Percentiles rank a stretch among this genome's conserved stretches.
Evolutionary conservation across 768 basidiomycete genomes (phyloP).

Genomic region (Macrolepiota fuliginosa): DNA sequence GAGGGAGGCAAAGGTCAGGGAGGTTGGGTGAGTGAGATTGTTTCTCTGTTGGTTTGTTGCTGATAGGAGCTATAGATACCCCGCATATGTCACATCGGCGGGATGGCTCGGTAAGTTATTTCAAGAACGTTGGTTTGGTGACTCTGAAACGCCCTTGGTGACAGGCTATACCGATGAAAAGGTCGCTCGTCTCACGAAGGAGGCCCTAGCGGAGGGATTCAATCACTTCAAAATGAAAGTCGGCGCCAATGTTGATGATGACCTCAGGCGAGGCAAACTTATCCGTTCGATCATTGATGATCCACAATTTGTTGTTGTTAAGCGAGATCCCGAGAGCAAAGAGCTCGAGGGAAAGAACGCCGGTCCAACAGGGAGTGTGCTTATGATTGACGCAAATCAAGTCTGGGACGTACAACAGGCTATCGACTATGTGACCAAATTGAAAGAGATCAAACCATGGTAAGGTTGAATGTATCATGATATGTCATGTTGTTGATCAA

Average conservation of each 20-base stretch:
- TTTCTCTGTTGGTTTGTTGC: not conserved
- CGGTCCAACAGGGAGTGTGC: slow-evolving; percentile 87
- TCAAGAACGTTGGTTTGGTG: not conserved
- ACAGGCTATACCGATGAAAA: slow-evolving; percentile 91
- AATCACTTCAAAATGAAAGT: slow-evolving; percentile 99
- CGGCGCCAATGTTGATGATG: slow-evolving; percentile 77
- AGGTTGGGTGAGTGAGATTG: slow-evolving; percentile 50
- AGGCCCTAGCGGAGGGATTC: slow-evolving; percentile 85
- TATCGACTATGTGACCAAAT: slow-evolving; percentile 83
- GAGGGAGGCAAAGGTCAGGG: slow-evolving; percentile 73
- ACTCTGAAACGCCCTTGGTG: not conserved
- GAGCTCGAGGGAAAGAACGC: slow-evolving; percentile 87
- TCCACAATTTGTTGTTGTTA: slow-evolving; percentile 65
- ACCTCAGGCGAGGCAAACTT: slow-evolving; percentile 82
- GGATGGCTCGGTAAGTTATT: slow-evolving; percentile 75
- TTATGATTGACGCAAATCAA: slow-evolving; percentile 98
- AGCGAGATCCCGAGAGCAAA: slow-evolving; percentile 58
- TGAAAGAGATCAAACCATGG: slow-evolving; percentile 87
- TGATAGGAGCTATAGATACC: slow-evolving; percentile 55
- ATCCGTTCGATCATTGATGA: slow-evolving; percentile 96
- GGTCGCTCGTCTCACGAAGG: slow-evolving; percentile 79
- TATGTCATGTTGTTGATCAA: not conserved
- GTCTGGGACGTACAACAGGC: slow-evolving; percentile 94
- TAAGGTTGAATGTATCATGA: slow-evolving; percentile 25
- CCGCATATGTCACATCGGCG: slow-evolving; percentile 91